Evolutionary conservation across 768 basidiomycete genomes (phyloP).

Genomic region (Termitomyces sp.): DNA sequence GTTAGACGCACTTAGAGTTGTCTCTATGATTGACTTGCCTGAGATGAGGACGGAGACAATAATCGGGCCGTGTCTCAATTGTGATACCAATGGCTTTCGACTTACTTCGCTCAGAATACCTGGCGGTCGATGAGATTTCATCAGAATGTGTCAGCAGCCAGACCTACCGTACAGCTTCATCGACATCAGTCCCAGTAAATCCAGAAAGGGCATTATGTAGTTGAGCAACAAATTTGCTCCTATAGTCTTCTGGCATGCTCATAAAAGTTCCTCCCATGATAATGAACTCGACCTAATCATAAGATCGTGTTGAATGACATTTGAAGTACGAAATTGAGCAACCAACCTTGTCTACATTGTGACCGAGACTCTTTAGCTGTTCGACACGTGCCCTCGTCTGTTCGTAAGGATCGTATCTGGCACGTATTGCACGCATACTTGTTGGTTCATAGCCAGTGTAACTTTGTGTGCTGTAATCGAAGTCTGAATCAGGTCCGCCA

Average conservation of each 20-base stretch:
- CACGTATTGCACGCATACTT: slow-evolving; percentile 97
- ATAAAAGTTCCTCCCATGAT: slow-evolving; percentile 99
- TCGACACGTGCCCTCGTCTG: slow-evolving; percentile 94
- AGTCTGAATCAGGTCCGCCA: slow-evolving; percentile 98
- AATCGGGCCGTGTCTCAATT: slow-evolving; percentile 97
- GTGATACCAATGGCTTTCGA: slow-evolving; percentile 99
- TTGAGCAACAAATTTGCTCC: slow-evolving; percentile 90
- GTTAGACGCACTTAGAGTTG: background rate
- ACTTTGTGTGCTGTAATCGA: slow-evolving; percentile 98
- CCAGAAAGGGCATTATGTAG: slow-evolving; percentile 96
- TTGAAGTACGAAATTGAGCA: background rate
- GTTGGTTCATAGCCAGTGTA: slow-evolving; percentile 96
- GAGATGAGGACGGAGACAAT: slow-evolving; percentile 94
- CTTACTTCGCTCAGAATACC: slow-evolving; percentile 95
- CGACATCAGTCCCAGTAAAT: slow-evolving; percentile 88
- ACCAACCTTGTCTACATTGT: slow-evolving; percentile 91
- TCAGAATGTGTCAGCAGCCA: background rate
- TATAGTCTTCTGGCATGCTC: slow-evolving; percentile 98
- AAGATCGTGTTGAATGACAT: background rate
- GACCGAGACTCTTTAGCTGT: slow-evolving; percentile 92
- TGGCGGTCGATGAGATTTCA: slow-evolving; percentile 19
- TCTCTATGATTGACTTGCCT: slow-evolving; percentile 40
- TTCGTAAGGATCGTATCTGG: slow-evolving; percentile 93
- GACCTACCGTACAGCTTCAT: slow-evolving; percentile 84
- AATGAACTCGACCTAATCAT: slow-evolving; percentile 74